These are phyloP conservation scores for Monosporozyma solicola DNA, from an alignment of 805 yeast genomes.

Conservation along the genomic window DNA sequence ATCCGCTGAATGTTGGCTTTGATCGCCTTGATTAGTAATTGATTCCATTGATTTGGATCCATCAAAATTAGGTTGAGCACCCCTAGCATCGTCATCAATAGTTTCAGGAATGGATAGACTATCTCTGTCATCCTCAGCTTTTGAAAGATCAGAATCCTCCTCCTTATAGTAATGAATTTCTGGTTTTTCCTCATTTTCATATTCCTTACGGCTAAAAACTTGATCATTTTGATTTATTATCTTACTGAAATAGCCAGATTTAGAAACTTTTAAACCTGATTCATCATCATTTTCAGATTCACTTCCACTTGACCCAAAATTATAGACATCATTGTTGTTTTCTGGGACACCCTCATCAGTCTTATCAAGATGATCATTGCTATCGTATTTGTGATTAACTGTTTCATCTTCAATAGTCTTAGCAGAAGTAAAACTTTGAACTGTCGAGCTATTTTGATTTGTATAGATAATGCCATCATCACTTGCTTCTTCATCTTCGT, in stretches of 20 bases:
- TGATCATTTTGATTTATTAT: constrained; percentile 13
- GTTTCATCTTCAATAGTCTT: constrained; percentile 4
- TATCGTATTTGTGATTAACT: constrained; percentile 8
- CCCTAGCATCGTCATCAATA: neutral
- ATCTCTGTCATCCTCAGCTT: neutral
- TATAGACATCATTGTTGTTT: neutral
- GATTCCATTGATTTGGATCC: neutral
- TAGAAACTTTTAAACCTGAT: constrained; percentile 11
- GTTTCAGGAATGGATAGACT: constrained; percentile 1
- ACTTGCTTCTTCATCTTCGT: constrained; percentile 1
- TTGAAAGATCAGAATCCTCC: neutral
- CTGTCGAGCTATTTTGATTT: neutral
- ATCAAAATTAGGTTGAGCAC: neutral
- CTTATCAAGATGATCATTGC: neutral
- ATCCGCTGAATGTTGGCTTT: neutral
- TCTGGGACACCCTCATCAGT: neutral
- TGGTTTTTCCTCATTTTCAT: neutral
- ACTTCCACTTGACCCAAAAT: neutral
- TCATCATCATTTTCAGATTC: constrained; percentile 10
- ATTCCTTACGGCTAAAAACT: neutral
- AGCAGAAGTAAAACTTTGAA: neutral
- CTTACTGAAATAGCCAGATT: constrained; percentile 21
- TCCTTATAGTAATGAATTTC: neutral
- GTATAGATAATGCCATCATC: neutral
- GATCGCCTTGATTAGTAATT: neutral